Base-by-base conservation (phyloP, 805 yeast species). In the Metschnikowia noctiluminum region DNA sequence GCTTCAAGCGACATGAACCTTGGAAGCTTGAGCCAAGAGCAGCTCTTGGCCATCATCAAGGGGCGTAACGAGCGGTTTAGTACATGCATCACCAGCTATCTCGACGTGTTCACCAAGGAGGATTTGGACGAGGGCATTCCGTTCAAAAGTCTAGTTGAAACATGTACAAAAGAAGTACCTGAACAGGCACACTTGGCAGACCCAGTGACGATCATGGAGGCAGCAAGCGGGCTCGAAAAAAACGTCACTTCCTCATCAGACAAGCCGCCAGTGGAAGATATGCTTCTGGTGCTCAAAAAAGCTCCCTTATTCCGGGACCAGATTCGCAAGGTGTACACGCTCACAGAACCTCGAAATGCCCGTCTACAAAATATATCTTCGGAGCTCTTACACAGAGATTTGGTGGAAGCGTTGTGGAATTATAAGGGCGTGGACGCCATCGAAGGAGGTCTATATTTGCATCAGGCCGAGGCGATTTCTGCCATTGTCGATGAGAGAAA, bases 401-500 rank as follows among this genome's bases (percentile, higher is more conserved):
- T 69, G 35, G 69, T 71, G 8, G 55, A 60, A 8, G 86, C 87
- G 0, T 64, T 89, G 12, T 66, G 71, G 39, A 68, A 71, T 8
- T 64, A 72, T 9, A 76, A 74, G 51, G 76, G 76, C 1, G 76
- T 73, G 8, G 60, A 56, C 28, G 61, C 64, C 13, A 44, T 82
- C 9, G 71, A 76, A 0, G 62, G 69, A 6, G 65, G 65, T 1
- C 77, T 92, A 34, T 94, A 89, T 63, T 63, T 80, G 0, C 99
- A 94, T 67, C 99, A 94, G 63, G 81, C 87, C 1, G 77, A 79
- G 43, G 97, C 97, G 0, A 63, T 91, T 2, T 76, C 83, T 46
- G 76, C 83, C 0, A 65, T 87, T 21, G 46, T 79, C 42, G 57
- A 67, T 0, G 81, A 82, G 0, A 53, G 47, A 28, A 71, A 79